Evolutionary conservation across 805 yeast species (phyloP).

Genomic region (Suhomyces vadensis): DNA sequence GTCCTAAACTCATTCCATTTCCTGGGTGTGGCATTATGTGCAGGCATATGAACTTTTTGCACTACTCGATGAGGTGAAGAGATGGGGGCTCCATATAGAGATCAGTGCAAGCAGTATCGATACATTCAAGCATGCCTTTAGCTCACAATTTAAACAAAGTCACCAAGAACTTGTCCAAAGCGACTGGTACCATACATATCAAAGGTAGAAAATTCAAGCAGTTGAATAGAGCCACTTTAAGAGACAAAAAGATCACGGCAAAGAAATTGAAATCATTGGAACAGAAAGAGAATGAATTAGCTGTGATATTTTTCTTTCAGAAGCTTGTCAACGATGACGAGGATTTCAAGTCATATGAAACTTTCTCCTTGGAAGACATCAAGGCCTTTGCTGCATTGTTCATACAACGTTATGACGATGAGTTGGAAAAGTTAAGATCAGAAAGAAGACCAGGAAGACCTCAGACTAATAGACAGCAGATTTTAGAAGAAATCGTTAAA

Average conservation of each 20-base stretch:
- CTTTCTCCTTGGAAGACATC: slow-evolving; percentile 59
- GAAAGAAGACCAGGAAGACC: slow-evolving; percentile 90
- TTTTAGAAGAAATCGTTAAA: slow-evolving; percentile 60
- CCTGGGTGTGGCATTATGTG: neutral
- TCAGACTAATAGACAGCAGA: slow-evolving; percentile 64
- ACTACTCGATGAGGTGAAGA: slow-evolving; percentile 3
- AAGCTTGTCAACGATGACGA: slow-evolving; percentile 43
- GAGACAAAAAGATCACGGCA: slow-evolving; percentile 69
- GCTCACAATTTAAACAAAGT: slow-evolving; percentile 69
- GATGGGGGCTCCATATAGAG: slow-evolving; percentile 1
- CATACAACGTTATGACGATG: slow-evolving; percentile 73
- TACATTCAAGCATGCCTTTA: slow-evolving; percentile 53
- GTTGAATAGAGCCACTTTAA: slow-evolving; percentile 78
- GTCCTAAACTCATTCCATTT: too few species aligned
- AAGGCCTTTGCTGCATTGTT: slow-evolving; percentile 59
- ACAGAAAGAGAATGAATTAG: slow-evolving; percentile 59
- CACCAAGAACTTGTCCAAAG: slow-evolving; percentile 55
- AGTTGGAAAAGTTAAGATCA: slow-evolving; percentile 57
- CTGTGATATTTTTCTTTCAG: slow-evolving; percentile 60
- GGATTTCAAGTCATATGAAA: slow-evolving; percentile 30
- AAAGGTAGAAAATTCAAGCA: slow-evolving; percentile 87
- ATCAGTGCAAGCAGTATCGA: neutral
- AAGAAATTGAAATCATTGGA: slow-evolving; percentile 59
- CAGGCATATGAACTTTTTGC: neutral
- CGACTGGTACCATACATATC: slow-evolving; percentile 70